Evolutionary conservation across 2,329 filamentous ascomycete species (phyloP).

Genomic region (Neopestalotiopsis clavispora): DNA sequence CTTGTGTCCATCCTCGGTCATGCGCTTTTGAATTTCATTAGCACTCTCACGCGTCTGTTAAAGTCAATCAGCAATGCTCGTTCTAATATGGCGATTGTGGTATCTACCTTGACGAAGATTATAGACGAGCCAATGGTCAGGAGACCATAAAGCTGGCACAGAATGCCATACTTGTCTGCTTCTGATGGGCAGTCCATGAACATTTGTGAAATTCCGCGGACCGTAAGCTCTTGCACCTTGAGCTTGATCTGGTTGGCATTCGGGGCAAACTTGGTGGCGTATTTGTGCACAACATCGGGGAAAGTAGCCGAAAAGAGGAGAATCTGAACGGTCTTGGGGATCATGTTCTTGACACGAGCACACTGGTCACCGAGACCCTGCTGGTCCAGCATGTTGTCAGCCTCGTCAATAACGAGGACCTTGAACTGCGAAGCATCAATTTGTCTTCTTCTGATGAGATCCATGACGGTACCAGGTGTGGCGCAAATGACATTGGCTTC

Average conservation of each 20-base stretch:
- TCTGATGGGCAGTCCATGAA: conserved; percentile 91
- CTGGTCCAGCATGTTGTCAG: conserved; percentile 98
- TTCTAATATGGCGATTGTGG: neutral
- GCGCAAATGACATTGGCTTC: conserved; percentile 84
- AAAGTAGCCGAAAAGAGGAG: conserved; percentile 96
- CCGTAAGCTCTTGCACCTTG: conserved; percentile 88
- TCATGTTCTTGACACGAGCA: conserved; percentile 79
- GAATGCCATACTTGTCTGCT: conserved; percentile 81
- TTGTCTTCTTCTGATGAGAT: conserved; percentile 78
- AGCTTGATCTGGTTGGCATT: conserved; percentile 86
- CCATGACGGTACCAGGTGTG: conserved; percentile 91
- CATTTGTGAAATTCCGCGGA: conserved; percentile 96
- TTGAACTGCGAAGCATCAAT: conserved; percentile 75
- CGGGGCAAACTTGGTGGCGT: conserved; percentile 84
- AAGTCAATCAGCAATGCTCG: neutral
- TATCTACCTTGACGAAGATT: conserved; percentile 87
- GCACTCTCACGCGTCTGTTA: conserved; percentile 82
- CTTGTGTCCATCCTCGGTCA: conserved; percentile 88
- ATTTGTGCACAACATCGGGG: conserved; percentile 82
- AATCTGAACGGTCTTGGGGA: conserved; percentile 79
- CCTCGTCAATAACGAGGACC: conserved; percentile 91
- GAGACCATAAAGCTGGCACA: conserved; percentile 92
- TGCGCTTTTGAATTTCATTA: conserved; percentile 80
- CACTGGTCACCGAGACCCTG: conserved; percentile 96
- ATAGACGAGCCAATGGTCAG: conserved; percentile 98